Evolutionary conservation across 169 alveolate species (phyloP).

Genomic region (Plasmodium gonderi): DNA sequence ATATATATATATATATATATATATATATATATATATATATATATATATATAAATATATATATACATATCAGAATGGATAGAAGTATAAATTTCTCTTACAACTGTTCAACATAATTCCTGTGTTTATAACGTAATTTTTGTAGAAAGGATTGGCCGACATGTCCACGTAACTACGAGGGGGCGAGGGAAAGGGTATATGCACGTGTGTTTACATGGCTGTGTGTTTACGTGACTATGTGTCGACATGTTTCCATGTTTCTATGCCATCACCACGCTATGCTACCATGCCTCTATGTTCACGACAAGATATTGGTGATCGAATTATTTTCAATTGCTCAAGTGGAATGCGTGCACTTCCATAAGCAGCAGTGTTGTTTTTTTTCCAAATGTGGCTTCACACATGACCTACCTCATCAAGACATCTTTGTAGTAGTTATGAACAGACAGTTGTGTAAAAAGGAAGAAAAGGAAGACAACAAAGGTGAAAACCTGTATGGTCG

Average conservation of each 20-base stretch:
- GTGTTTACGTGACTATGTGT: background rate
- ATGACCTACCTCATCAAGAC: constrained; percentile 17
- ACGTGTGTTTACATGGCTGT: background rate
- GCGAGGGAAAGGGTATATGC: background rate
- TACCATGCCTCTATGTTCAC: too few species aligned
- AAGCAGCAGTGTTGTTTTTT: too few species aligned
- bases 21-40: too few species aligned
- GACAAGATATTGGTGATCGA: too few species aligned
- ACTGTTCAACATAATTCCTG: constrained; percentile 26
- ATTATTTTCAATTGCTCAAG: too few species aligned
- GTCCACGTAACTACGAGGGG: constrained; percentile 13
- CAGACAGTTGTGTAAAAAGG: constrained; percentile 35
- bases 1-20: too few species aligned
- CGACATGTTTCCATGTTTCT: background rate
- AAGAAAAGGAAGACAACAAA: background rate
- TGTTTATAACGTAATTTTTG: constrained; percentile 31
- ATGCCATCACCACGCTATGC: background rate
- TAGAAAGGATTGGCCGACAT: constrained; percentile 4
- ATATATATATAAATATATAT: too few species aligned
- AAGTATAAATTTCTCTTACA: too few species aligned
- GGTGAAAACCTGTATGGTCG: constrained; percentile 24
- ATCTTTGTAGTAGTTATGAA: constrained; percentile 24
- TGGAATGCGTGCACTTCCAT: too few species aligned
- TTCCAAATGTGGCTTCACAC: too few species aligned
- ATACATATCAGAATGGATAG: background rate